Base-by-base conservation (phyloP, 371 early-diverging fungal genomes). In the Catenaria anguillulae region DNA sequence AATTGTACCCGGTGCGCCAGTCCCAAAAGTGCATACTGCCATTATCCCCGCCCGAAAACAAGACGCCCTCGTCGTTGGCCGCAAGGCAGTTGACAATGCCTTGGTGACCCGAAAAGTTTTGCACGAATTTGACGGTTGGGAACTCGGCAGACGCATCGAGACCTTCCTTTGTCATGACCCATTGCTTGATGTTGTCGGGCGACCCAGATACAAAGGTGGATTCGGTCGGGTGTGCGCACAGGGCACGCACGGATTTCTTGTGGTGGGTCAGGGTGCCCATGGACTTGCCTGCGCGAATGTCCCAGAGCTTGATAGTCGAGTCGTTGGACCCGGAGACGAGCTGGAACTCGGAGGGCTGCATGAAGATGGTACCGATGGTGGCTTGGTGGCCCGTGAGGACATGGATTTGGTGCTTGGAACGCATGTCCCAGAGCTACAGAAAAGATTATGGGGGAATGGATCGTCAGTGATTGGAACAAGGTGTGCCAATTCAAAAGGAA, bases 11-110 rank as follows among this genome's bases (percentile, higher is more conserved):
- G 37, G 91, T 87, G 73, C 88, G 87, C 90, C 92, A 96, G 72
- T 97, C 97, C 83, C 92, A 93, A 71, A 96, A 95, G 61, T 88
- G 80, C 87, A 97, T 85, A 10, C 86, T 83, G 21, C 97, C 96
- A 68, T 96, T 85, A 66, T 97, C 97, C 60, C 79, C 93, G 62
- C 97, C 97, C 35, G 91, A 86, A 67, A 95, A 88, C 69, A 95
- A 70, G 45, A 97, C 93, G 65, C 87, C 87, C 68, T 97, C 95
- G 40, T 81, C 81, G 67, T 95, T 97, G 61, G 87, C 78, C 0
- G 86, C 71, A 65, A 95, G 66, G 31, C 92, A 85, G 68, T 96
- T 97, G 65, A 96, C 82, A 60, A 97, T 93, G 3, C 90, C 77
- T 56, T 84, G 80, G 62, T 89, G 91, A 13, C 93, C 91, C 33